phyloP scores from a whole-genome alignment of 352 stramenopile genomes.

The Pythium vanterpoolii region DNA sequence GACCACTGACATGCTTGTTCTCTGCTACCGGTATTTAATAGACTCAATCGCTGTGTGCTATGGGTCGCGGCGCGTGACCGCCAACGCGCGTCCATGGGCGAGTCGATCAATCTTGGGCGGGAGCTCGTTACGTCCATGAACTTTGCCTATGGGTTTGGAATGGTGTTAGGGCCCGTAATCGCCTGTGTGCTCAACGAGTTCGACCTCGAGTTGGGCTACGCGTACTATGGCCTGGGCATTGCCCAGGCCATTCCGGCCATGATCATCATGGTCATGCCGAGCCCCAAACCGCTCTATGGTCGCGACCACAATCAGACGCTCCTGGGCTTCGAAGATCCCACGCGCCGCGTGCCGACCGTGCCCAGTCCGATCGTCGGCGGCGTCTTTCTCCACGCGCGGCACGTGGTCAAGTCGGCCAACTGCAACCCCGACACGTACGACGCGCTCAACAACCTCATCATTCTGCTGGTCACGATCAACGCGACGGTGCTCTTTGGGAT shows the following conservation, averaged over 20 bases:
- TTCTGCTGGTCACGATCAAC: slow-evolving; percentile 81
- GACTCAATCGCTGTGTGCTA: slow-evolving; percentile 63
- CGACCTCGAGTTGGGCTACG: slow-evolving; percentile 45
- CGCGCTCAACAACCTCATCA: slow-evolving; percentile 80
- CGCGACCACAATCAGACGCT: slow-evolving; percentile 63
- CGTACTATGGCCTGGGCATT: slow-evolving; percentile 55
- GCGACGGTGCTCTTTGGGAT: slow-evolving; percentile 73
- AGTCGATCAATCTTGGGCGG: slow-evolving; percentile 52
- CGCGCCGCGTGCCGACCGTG: slow-evolving; percentile 68
- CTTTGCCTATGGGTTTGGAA: slow-evolving; percentile 60
- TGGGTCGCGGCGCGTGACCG: slow-evolving; percentile 63
- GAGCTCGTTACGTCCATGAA: slow-evolving; percentile 75
- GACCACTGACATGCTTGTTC: slow-evolving; percentile 3
- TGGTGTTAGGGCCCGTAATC: slow-evolving; percentile 47
- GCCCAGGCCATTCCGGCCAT: slow-evolving; percentile 39
- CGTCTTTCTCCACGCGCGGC: slow-evolving; percentile 80
- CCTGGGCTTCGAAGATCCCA: slow-evolving; percentile 67
- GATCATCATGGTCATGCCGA: slow-evolving; percentile 40
- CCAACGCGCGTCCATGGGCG: slow-evolving; percentile 7
- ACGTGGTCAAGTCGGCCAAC: slow-evolving; percentile 66
- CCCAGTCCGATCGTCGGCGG: slow-evolving; percentile 75
- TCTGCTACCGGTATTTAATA: slow-evolving; percentile 10
- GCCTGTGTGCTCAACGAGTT: slow-evolving; percentile 49
- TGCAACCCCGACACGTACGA: slow-evolving; percentile 83
- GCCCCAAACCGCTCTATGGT: slow-evolving; percentile 39